Percentiles rank a stretch among this genome's conserved stretches.
Evolutionary conservation across 169 alveolate genomes (phyloP).

Genomic region (Cryptosporidium tyzzeri): DNA sequence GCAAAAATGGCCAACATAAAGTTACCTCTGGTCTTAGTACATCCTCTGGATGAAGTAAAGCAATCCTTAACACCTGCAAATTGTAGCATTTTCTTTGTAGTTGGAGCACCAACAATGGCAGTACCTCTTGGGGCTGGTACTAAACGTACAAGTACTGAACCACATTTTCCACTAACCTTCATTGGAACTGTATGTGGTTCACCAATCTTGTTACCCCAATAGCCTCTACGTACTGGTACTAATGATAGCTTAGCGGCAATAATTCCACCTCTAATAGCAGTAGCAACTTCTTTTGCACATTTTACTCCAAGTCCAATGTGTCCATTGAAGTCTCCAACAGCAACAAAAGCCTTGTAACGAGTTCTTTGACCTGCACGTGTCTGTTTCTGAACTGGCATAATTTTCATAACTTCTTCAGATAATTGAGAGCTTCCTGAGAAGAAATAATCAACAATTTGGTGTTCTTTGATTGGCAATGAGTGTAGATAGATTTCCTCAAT

Average conservation of each 20-base stretch:
- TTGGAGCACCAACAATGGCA: constrained; percentile 99
- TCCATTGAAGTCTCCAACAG: constrained; percentile 98
- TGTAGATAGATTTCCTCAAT: constrained; percentile 99
- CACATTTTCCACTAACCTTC: constrained; percentile 99
- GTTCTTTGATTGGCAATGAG: constrained; percentile 99
- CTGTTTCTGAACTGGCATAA: constrained; percentile 99
- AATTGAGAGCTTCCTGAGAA: constrained; percentile 90
- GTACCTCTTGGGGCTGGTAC: constrained; percentile 99
- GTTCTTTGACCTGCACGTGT: constrained; percentile 99
- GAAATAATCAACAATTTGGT: constrained; percentile 96
- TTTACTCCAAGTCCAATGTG: constrained; percentile 98
- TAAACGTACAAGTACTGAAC: constrained; percentile 99
- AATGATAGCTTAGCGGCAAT: constrained; percentile 98
- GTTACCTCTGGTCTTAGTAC: constrained; percentile 98
- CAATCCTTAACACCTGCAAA: constrained; percentile 99
- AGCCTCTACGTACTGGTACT: constrained; percentile 99
- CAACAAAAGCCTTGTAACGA: constrained; percentile 99
- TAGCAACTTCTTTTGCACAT: constrained; percentile 99
- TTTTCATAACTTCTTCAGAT: constrained; percentile 99
- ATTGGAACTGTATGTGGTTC: constrained; percentile 99
- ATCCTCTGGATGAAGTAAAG: constrained; percentile 97
- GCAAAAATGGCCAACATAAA: constrained; percentile 95
- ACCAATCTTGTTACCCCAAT: constrained; percentile 99
- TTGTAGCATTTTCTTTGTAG: constrained; percentile 96
- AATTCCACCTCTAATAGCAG: constrained; percentile 99